Evolutionary conservation across 2,329 filamentous ascomycete species (phyloP).

Genomic region (Aspergillus luchuensis): DNA sequence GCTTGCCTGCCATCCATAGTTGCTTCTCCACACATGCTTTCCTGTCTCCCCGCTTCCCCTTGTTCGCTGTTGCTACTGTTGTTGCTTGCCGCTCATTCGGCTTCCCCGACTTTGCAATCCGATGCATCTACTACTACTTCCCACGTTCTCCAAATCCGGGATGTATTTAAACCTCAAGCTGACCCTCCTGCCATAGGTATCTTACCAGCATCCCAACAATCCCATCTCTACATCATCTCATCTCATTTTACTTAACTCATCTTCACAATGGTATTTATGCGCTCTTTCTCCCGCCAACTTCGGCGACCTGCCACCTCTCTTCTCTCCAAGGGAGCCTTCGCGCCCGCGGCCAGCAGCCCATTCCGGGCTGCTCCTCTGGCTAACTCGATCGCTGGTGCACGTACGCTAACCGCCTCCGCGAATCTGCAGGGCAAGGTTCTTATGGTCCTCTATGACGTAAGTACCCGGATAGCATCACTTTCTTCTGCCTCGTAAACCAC

Average conservation of each 20-base stretch:
- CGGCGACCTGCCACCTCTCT: slow-evolving; percentile 57
- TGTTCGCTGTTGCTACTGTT: slow-evolving; percentile 5
- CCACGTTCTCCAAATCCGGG: neutral
- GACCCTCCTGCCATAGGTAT: slow-evolving; percentile 11
- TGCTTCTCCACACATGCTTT: slow-evolving; percentile 4
- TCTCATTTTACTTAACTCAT: slow-evolving; percentile 2
- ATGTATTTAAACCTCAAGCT: slow-evolving; percentile 15
- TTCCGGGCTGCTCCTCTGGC: slow-evolving; percentile 39
- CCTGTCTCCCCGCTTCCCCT: slow-evolving; percentile 5
- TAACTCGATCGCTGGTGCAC: slow-evolving; percentile 53
- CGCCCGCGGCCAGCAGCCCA: slow-evolving; percentile 30
- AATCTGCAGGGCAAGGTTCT: slow-evolving; percentile 91
- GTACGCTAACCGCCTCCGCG: slow-evolving; percentile 66
- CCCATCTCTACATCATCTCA: neutral
- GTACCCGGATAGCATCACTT: slow-evolving; percentile 31
- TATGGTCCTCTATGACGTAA: slow-evolving; percentile 87
- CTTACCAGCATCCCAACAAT: neutral
- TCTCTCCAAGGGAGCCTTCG: slow-evolving; percentile 47
- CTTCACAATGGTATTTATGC: slow-evolving; percentile 64
- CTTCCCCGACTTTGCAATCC: slow-evolving; percentile 9
- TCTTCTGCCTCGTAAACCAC: neutral
- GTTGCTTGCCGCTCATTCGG: neutral
- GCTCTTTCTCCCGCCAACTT: slow-evolving; percentile 59
- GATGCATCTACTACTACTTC: neutral
- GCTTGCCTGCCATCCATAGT: neutral